These are phyloP conservation scores for Xanthoconium purpureum DNA, from an alignment of 768 basidiomycete species.

Conservation along the genomic window DNA sequence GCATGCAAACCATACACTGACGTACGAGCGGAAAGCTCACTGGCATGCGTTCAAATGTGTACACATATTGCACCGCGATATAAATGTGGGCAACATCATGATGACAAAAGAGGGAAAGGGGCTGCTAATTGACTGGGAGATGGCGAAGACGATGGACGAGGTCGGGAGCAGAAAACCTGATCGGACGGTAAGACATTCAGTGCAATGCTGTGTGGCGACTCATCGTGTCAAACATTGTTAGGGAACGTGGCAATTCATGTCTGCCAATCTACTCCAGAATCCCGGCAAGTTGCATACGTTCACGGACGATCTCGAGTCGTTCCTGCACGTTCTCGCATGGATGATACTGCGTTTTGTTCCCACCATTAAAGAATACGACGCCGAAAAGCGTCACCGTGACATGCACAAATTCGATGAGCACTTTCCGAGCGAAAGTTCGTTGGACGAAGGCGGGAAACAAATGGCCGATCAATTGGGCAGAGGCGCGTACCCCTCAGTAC, in stretches of 20 bases:
- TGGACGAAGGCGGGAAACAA: background rate
- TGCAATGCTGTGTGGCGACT: too few species aligned
- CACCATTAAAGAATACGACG: background rate
- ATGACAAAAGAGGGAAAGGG: constrained; percentile 10
- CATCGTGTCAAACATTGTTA: background rate
- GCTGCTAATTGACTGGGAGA: constrained; percentile 30
- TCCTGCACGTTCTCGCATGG: constrained; percentile 17
- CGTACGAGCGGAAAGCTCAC: constrained; percentile 14
- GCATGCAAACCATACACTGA: background rate
- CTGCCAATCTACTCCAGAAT: constrained; percentile 15
- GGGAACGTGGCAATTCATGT: constrained; percentile 11
- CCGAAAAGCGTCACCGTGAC: background rate
- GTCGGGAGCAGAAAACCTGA: background rate
- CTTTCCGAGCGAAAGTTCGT: too few species aligned
- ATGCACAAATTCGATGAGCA: background rate
- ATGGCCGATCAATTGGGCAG: background rate
- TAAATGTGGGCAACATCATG: constrained; percentile 27
- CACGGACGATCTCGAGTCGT: constrained; percentile 34
- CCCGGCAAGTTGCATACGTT: constrained; percentile 19
- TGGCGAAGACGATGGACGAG: background rate
- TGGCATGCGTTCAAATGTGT: constrained; percentile 14
- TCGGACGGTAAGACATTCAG: background rate
- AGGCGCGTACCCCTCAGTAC: background rate
- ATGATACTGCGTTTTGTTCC: background rate
- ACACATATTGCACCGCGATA: constrained; percentile 27